A percentile compares a stretch with the other conserved stretches of the same genome.
Evolutionary conservation across 2,329 filamentous ascomycete genomes (phyloP).

Genomic region (Dothideomycetidae sp.): DNA sequence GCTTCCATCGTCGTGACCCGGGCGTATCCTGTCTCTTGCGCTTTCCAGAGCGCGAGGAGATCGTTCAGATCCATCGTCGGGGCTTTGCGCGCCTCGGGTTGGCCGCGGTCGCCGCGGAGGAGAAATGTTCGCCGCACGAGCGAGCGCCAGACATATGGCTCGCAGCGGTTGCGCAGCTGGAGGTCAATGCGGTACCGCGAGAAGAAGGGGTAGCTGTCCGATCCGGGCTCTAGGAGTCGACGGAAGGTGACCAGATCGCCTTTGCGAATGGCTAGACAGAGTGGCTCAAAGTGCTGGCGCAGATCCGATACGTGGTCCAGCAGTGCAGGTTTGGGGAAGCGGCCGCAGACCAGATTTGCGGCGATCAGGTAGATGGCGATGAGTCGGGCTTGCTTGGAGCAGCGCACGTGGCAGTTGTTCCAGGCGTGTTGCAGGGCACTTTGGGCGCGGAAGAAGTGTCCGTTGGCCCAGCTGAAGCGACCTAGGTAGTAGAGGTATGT

Average conservation of each 20-base stretch:
- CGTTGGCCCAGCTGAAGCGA: conserved; percentile 74
- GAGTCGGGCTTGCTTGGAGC: conserved; percentile 52
- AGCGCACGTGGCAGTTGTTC: conserved; percentile 48
- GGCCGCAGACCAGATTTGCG: conserved; percentile 68
- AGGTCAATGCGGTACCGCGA: conserved; percentile 61
- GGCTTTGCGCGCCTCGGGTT: conserved; percentile 41
- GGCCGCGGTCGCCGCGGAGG: conserved; percentile 58
- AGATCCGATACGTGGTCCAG: conserved; percentile 58
- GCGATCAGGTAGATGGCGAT: conserved; percentile 77
- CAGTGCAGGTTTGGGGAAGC: conserved; percentile 57
- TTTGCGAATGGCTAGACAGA: conserved; percentile 56
- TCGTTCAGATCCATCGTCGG: conserved; percentile 62
- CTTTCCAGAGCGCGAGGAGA: conserved; percentile 48
- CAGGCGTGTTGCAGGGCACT: conserved; percentile 68
- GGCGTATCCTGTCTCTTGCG: conserved; percentile 41
- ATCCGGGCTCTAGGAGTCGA: conserved; percentile 42
- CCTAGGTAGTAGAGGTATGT: conserved; percentile 93
- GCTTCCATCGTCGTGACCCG: conserved; percentile 14
- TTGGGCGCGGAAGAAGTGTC: conserved; percentile 65
- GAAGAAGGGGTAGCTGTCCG: conserved; percentile 53
- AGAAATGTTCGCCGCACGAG: conserved; percentile 66
- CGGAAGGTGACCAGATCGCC: conserved; percentile 67
- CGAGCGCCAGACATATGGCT: conserved; percentile 72
- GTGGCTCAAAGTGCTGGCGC: conserved; percentile 51
- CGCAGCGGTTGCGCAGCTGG: conserved; percentile 60